Evolutionary conservation across 2,329 filamentous ascomycete species (phyloP), one percentile per base, ranked within the genome.

Genomic region (Sclerotinia borealis): DNA sequence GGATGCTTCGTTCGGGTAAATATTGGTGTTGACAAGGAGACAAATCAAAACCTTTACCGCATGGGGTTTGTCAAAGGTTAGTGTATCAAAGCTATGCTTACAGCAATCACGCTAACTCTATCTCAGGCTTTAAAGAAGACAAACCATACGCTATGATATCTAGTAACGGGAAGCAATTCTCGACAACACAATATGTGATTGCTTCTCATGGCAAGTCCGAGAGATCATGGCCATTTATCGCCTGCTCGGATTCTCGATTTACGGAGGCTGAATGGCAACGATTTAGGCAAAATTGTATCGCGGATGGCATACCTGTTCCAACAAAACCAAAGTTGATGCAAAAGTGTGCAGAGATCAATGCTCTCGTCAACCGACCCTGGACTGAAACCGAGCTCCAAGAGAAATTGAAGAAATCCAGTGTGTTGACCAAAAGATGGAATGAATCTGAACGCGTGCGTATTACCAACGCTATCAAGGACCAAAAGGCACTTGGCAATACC

Each of bases 1-100:
- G 92, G 92, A 59, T 96, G 92, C 76, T 99, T 90, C 74, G 88
- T 89, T 43, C 90, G 95, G 59, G 86, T 98, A 68, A 90, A 88
- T 66, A 85, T 97, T 63, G 93, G 93, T 0, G 83, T 88, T 15
- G 89, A 96, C 73, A 84, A 84, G 13, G 82, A 87, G 27, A 90
- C 85, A 4, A 88, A 89, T 4, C 80, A 87, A 64, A 89, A 90
- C 66, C 84, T 91, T 68, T 99, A 99, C 76, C 89, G 93, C 65
- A 89, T 99, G 84, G 90, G 89, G 36, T 78, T 90, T 65, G 92
- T 99, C 73, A 96, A 95, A 78, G 87, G 92, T 92, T 80, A 67
- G 76, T 45, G 25, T 13, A 15, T 34, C 22, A 37, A 4, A 45
- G 15, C 17, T 9, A 43, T 27, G 13, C n/a, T 48, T 63, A n/a